phyloP scores from a whole-genome alignment of 257 asterid genomes.

The Salvia hispanica region DNA sequence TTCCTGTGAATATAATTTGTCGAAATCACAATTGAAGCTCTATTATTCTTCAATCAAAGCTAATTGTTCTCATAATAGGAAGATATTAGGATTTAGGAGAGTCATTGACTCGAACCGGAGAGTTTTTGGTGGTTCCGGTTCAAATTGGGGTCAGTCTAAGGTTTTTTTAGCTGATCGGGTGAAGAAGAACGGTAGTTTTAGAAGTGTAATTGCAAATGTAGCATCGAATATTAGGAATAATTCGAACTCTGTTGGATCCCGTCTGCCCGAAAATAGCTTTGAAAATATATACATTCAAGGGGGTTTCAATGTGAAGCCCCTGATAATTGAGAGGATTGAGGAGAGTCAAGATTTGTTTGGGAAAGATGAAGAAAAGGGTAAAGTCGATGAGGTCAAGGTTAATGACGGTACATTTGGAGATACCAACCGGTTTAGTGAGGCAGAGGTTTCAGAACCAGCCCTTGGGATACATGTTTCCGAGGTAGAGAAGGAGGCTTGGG shows the following conservation, averaged over 20 bases:
- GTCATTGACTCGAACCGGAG: constrained; percentile 44
- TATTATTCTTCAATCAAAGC: constrained; percentile 25
- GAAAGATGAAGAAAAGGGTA: constrained; percentile 28
- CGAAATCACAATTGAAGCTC: constrained; percentile 45
- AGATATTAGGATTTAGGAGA: constrained; percentile 40
- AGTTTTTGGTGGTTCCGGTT: constrained; percentile 55
- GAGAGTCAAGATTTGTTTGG: constrained; percentile 34
- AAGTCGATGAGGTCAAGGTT: constrained; percentile 22
- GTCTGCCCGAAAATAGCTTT: constrained; percentile 47
- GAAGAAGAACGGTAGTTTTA: constrained; percentile 34
- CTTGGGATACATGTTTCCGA: constrained; percentile 44
- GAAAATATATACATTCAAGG: constrained; percentile 67
- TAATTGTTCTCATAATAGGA: constrained; percentile 30
- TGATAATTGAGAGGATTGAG: constrained; percentile 48
- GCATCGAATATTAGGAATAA: constrained; percentile 64
- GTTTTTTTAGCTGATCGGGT: constrained; percentile 40
- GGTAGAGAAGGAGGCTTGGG: constrained; percentile 76
- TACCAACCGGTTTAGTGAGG: constrained; percentile 29
- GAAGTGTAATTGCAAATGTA: constrained; percentile 48
- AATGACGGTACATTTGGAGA: constrained; percentile 35
- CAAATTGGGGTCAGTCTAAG: constrained; percentile 52
- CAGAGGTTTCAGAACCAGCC: constrained; percentile 36
- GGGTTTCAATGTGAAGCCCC: constrained; percentile 60
- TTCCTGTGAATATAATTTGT: constrained; percentile 38
- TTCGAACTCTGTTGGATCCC: constrained; percentile 62